A percentile compares a stretch with the other conserved stretches of the same genome.
These are phyloP conservation scores for Saccharomycopsis oosterbeekiorum DNA, from an alignment of 805 yeast genomes.

Conservation along the genomic window DNA sequence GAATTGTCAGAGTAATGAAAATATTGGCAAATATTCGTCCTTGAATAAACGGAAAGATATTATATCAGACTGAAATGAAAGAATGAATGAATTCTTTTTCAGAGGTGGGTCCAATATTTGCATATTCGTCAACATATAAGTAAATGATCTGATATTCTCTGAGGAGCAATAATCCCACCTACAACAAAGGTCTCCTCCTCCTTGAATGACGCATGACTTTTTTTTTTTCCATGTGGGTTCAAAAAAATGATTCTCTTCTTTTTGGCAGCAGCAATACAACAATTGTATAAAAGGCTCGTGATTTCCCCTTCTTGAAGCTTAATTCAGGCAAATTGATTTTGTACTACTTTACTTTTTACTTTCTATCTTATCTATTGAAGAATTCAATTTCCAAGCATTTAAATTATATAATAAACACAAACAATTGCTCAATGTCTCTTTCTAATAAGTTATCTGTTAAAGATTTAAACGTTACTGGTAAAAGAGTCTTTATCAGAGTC, in stretches of 20 bases:
- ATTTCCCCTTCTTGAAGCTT: background rate
- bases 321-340: background rate
- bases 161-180: background rate
- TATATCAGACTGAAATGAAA: too few species aligned
- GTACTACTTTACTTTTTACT: background rate
- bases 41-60: too few species aligned
- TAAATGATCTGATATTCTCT: background rate
- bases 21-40: too few species aligned
- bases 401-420: background rate
- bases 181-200: background rate
- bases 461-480: slow-evolving; percentile 77
- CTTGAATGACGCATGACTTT: slow-evolving; percentile 2
- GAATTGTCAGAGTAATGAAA: too few species aligned
- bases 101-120: too few species aligned
- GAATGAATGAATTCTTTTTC: too few species aligned
- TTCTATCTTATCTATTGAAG: background rate
- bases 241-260: background rate
- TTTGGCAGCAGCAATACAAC: background rate
- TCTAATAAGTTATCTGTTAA: slow-evolving; percentile 87
- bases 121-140: too few species aligned
- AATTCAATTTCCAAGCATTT: background rate
- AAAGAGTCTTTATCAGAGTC: slow-evolving; percentile 98
- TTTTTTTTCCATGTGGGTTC: background rate
- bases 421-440: slow-evolving; percentile 58
- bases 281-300: background rate